Base-by-base conservation (phyloP, 768 basidiomycete species). In the Filobasidium floriforme region DNA sequence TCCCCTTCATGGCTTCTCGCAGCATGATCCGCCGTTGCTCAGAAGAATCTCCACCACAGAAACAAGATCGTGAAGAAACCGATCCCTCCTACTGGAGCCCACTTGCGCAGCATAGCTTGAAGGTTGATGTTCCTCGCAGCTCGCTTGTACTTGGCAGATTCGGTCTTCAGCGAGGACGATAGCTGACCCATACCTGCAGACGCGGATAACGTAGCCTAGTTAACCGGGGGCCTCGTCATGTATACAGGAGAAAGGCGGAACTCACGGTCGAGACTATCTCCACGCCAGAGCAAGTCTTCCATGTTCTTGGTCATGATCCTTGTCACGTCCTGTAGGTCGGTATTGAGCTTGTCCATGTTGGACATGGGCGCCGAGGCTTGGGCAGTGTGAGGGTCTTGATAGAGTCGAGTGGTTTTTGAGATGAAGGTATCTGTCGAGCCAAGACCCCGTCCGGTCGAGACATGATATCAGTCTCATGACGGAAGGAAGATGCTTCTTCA, bases 231-330 rank as follows among this genome's bases (percentile, higher is more conserved):
- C 6, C 5, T 49, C 46, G 3, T 49, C 32, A 12, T 24, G 12
- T 51, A 24, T 5, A 19, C 12, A 6, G 18, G 63, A 69, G 28
- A 46, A 43, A 46, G 55, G 81, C 15, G 19, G 18, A 18, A 72
- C 89, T 72, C 75, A 94, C 96, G 84, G 79, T 99, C 96, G 66
- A 99, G 83, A 37, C 91, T 94, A 78, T 99, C 96, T 29, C 96
- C 96, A 77, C 96, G 83, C 96, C 94, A 98, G 59, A 99, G 80
- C 61, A 99, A 81, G 79, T 99, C 96, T 80, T 99, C 96, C 94
- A 99, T 99, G 75, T 99, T 98, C 82, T 99, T 98, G 10, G 96
- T 98, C 96, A 99, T 98, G 79, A 99, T 98, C 70, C 91, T 83
- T 59, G 96, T 97, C 67, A 99, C 96, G 75, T 99, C 96, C 76